These are phyloP conservation scores for Saccharomyces pastorianus DNA, from an alignment of 1,139 yeast genomes.

Conservation along the genomic window DNA sequence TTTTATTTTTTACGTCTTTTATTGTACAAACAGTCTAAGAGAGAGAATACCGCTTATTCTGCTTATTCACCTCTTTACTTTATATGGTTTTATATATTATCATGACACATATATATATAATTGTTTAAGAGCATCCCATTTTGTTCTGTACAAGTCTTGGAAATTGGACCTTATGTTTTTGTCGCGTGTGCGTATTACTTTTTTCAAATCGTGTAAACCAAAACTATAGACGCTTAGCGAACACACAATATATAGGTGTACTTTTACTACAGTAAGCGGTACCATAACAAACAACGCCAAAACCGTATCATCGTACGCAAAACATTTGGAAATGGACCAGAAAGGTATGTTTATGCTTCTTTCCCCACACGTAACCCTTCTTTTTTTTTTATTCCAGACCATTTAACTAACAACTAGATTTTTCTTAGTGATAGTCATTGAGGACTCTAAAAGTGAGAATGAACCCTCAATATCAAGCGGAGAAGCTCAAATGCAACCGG, in stretches of 20 bases:
- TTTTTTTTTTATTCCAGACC: not conserved
- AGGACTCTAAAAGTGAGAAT: not conserved
- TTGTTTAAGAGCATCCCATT: not conserved
- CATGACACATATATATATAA: not conserved
- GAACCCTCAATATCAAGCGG: not conserved
- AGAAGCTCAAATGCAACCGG: not conserved
- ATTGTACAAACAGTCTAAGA: not conserved
- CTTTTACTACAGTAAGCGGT: too few relatives aligned
- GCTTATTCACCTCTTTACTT: too few relatives aligned
- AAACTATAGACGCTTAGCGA: too few relatives aligned
- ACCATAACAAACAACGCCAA: too few relatives aligned
- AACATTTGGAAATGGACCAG: not conserved
- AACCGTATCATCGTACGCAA: too few relatives aligned
- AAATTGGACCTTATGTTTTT: not conserved
- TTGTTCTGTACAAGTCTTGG: not conserved
- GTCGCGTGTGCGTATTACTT: not conserved
- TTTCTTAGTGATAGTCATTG: slow-evolving; percentile 2
- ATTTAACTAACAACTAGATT: not conserved
- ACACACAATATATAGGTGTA: too few relatives aligned
- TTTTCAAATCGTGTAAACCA: too few relatives aligned
- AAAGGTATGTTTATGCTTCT: slow-evolving; percentile 1
- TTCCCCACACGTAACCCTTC: not conserved
- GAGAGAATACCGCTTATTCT: not conserved
- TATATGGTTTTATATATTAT: not conserved
- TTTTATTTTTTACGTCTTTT: too few relatives aligned